Evolutionary conservation across 768 basidiomycete genomes (phyloP).

Genomic region (Hemileccinum rubropunctum): DNA sequence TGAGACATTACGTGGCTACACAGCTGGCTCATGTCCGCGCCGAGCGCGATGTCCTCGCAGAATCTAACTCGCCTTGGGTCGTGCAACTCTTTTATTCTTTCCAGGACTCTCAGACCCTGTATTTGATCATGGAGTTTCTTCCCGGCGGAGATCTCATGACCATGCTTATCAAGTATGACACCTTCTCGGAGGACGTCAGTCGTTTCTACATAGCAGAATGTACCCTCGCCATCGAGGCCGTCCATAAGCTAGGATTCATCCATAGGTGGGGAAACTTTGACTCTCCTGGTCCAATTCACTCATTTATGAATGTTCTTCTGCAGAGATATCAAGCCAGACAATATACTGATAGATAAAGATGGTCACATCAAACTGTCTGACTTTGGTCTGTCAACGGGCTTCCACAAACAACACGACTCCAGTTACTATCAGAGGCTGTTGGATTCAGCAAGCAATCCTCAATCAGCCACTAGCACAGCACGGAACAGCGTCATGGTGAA

Average conservation of each 20-base stretch:
- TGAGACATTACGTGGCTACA: not conserved
- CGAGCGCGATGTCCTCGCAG: constrained; percentile 94
- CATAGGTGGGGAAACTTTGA: constrained; percentile 63
- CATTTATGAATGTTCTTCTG: not conserved
- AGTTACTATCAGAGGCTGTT: constrained; percentile 90
- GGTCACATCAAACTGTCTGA: constrained; percentile 98
- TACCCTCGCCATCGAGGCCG: constrained; percentile 95
- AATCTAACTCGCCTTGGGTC: constrained; percentile 94
- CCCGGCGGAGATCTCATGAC: constrained; percentile 99
- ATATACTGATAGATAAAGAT: constrained; percentile 86
- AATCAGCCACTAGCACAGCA: constrained; percentile 44
- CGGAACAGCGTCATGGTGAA: constrained; percentile 98
- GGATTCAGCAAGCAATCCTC: constrained; percentile 54
- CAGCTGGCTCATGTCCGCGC: constrained; percentile 98
- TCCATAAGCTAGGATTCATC: constrained; percentile 96
- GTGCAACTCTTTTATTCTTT: constrained; percentile 98
- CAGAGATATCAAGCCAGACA: constrained; percentile 99
- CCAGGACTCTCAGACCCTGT: constrained; percentile 89
- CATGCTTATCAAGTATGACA: constrained; percentile 99
- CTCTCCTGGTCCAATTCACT: not conserved
- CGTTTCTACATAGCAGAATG: constrained; percentile 99
- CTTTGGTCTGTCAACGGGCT: constrained; percentile 98
- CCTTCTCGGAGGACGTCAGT: constrained; percentile 96
- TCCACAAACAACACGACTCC: constrained; percentile 97
- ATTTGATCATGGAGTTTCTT: constrained; percentile 98